These are phyloP conservation scores for Straminergon stramineum DNA, from an alignment of 225 moss, liverwort and hornwort species.

Conservation along the genomic window DNA sequence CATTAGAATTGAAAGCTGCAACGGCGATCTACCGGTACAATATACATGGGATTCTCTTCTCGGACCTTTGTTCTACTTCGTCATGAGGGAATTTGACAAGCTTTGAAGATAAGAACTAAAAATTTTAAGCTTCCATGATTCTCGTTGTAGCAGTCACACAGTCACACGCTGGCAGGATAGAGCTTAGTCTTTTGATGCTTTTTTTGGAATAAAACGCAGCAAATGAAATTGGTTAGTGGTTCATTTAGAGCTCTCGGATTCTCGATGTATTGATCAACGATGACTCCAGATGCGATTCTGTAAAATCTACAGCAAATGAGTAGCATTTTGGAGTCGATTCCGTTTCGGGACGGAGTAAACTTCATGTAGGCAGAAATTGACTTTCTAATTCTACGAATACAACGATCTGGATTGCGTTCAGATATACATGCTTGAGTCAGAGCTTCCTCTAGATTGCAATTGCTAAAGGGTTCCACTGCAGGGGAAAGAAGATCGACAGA, in stretches of 20 bases:
- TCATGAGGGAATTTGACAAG: not conserved
- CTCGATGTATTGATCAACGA: not conserved
- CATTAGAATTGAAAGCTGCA: not conserved
- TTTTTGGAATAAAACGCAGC: not conserved
- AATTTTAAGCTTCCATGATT: not conserved
- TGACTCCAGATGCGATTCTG: not conserved
- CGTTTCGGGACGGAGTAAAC: too few relatives aligned
- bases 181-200: not conserved
- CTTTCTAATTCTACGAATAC: not conserved
- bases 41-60: not conserved
- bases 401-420: not conserved
- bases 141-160: not conserved
- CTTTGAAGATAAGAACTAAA: not conserved
- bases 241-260: not conserved
- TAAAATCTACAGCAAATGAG: not conserved
- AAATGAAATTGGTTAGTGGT: not conserved
- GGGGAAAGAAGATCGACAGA: not conserved
- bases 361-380: not conserved
- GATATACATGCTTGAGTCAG: too few relatives aligned
- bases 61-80: not conserved
- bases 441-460: not conserved
- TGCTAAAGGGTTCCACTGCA: not conserved
- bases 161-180: not conserved
- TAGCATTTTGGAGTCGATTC: not conserved
- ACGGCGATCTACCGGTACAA: not conserved